Conservation (phyloP, 1,139 yeast genomes). For the Pichia sp. region DNA sequence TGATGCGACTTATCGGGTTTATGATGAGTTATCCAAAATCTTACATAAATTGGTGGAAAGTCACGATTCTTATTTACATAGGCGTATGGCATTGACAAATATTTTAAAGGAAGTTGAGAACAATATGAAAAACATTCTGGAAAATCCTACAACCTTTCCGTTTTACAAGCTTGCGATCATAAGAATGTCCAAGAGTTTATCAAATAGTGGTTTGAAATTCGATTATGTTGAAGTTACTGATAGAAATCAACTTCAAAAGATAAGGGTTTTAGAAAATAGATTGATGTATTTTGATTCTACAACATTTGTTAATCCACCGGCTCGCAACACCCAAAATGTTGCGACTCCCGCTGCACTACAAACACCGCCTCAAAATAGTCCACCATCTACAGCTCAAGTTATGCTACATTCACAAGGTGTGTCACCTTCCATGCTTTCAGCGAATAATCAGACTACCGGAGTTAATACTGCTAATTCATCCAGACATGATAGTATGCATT, state of each 20-base stretch:
- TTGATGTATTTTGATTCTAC: slow-evolving; percentile 1
- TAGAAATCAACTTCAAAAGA: neutral
- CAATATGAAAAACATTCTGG: neutral
- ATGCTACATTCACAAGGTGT: no score
- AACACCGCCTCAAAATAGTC: no score
- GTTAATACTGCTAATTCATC: no score
- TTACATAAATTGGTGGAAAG: neutral
- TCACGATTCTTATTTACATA: neutral
- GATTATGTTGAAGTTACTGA: neutral
- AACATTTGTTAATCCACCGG: no score
- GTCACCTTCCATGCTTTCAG: no score
- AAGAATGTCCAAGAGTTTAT: slow-evolving; percentile 4
- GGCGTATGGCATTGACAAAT: neutral
- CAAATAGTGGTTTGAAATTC: slow-evolving; percentile 3
- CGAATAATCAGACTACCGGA: no score
- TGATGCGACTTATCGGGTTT: slow-evolving; percentile 5
- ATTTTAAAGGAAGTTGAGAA: neutral
- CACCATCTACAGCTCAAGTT: no score
- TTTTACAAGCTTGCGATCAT: slow-evolving; percentile 10
- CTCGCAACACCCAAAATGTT: no score
- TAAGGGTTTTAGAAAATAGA: slow-evolving; percentile 3
- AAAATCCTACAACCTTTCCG: neutral
- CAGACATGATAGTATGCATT: no score
- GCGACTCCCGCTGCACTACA: no score
- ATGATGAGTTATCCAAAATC: neutral